Base-by-base conservation (phyloP, 1,284 basidiomycete genomes). In the Takashimella koratensis region DNA sequence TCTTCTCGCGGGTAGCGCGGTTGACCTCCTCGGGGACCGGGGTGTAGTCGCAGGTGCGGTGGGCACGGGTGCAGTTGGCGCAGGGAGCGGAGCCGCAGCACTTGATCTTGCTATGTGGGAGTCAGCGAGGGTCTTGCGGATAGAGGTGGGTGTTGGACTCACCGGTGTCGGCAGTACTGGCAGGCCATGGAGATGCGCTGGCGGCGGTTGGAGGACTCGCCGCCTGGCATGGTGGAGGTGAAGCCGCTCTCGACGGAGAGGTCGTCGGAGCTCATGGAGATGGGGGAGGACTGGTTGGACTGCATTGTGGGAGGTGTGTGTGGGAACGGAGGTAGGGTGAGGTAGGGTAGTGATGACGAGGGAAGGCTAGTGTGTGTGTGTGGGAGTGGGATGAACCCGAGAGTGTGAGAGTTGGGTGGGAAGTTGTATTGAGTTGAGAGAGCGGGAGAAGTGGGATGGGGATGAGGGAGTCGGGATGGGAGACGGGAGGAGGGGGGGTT, bases 21-120 rank as follows among this genome's bases (percentile, higher is more conserved):
- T 74, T 75, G 47, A 71, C 67, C 54, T 74, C 72, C 53, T 75
- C 71, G 19, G 75, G 70, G 11, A 76, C 74, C 5, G 74, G 71
- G 13, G 70, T 65, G 56, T 76, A 75, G 36, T 70, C 71, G 58
- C 75, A 77, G 2, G 58, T 54, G 23, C 71, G 68, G 41, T 68
- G 64, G 4, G 72, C 66, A 13, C 73, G 70, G 6, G 63, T 62
- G 60, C 75, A 77, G 65, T 76, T 76, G 30, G 68, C 57, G 48
- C 75, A 77, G 10, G 73, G 71, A 12, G 63, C 42, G 13, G 63
- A 66, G 26, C 75, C 75, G 43, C 71, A 71, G 63, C 75, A 77
- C 58, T 71, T 63, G 49, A 77, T 77, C 56, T 77, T 77, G 41
- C 75, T 76, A 41, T 49, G 19, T 16, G 3, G 20, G 21, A 3